Evolutionary conservation across 1,139 yeast genomes (phyloP).

Genomic region (Hyphopichia wangnamkhiaoensis): DNA sequence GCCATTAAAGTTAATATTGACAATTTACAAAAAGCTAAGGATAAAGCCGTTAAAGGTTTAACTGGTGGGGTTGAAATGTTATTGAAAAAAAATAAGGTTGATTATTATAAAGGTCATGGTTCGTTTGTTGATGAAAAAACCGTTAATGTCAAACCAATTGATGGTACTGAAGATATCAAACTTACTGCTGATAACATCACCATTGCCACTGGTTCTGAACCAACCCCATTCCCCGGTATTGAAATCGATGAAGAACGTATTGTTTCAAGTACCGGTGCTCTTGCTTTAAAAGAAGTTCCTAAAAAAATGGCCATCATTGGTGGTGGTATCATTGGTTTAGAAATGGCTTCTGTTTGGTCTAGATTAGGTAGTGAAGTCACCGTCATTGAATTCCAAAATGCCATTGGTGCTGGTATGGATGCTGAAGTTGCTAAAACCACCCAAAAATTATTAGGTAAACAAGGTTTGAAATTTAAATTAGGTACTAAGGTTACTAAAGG

Average conservation of each 20-base stretch:
- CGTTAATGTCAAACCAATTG: constrained; percentile 80
- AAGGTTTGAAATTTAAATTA: constrained; percentile 90
- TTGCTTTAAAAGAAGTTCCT: constrained; percentile 84
- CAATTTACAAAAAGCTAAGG: constrained; percentile 89
- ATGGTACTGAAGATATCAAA: constrained; percentile 66
- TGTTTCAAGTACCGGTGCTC: constrained; percentile 93
- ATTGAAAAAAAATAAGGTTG: constrained; percentile 93
- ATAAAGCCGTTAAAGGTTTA: constrained; percentile 81
- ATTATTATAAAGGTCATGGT: constrained; percentile 92
- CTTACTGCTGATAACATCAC: constrained; percentile 84
- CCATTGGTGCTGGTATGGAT: constrained; percentile 97
- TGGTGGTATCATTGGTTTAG: constrained; percentile 99
- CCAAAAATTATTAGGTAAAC: constrained; percentile 88
- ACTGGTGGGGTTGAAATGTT: constrained; percentile 94
- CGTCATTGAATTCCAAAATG: constrained; percentile 83
- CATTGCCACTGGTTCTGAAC: constrained; percentile 98
- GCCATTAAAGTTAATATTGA: constrained; percentile 74
- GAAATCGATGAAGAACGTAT: constrained; percentile 96
- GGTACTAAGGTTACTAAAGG: constrained; percentile 91
- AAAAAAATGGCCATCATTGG: constrained; percentile 92
- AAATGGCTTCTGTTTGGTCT: constrained; percentile 98
- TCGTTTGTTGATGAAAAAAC: constrained; percentile 81
- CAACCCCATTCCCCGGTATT: constrained; percentile 98
- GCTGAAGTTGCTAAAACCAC: constrained; percentile 88
- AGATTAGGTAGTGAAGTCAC: constrained; percentile 96